Evolutionary conservation across 441 rosid genomes (phyloP).

Genomic region (Viola pubescens): DNA sequence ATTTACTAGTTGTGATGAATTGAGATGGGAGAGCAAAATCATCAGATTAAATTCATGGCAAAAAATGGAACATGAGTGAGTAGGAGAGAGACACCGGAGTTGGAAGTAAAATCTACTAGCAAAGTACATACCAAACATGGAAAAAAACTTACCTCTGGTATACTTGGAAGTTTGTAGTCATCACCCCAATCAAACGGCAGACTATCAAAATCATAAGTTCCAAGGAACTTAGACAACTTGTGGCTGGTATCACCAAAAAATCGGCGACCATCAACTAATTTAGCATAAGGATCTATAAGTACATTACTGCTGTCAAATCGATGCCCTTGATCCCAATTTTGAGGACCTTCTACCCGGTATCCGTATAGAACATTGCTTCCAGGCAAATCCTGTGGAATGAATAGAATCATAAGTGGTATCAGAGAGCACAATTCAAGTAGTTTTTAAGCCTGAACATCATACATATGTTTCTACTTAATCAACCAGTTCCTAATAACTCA

Average conservation of each 20-base stretch:
- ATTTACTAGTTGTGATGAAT: too few species aligned
- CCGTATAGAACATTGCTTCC: conserved; percentile 66
- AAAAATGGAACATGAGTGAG: too few species aligned
- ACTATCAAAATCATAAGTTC: conserved; percentile 81
- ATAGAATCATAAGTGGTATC: too few species aligned
- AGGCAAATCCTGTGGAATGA: conserved; percentile 56
- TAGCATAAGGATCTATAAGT: conserved; percentile 87
- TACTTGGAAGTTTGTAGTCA: conserved; percentile 55
- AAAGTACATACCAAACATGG: not conserved
- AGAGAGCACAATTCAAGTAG: too few species aligned
- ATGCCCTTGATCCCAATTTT: conserved; percentile 73
- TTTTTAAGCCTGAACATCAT: too few species aligned
- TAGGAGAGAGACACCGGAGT: not conserved
- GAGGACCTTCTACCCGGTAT: conserved; percentile 84
- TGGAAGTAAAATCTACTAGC: conserved; percentile 7
- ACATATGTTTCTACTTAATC: too few species aligned
- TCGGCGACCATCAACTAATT: conserved; percentile 73
- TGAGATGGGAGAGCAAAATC: too few species aligned
- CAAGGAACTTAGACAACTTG: conserved; percentile 56
- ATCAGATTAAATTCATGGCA: not conserved
- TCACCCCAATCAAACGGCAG: conserved; percentile 83
- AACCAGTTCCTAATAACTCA: too few species aligned
- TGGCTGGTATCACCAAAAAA: conserved; percentile 60
- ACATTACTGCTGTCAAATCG: conserved; percentile 57
- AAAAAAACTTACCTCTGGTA: conserved; percentile 60